These are phyloP conservation scores for Chytriomyces hyalinus DNA, from an alignment of 192 early-diverging fungal species.

Conservation along the genomic window DNA sequence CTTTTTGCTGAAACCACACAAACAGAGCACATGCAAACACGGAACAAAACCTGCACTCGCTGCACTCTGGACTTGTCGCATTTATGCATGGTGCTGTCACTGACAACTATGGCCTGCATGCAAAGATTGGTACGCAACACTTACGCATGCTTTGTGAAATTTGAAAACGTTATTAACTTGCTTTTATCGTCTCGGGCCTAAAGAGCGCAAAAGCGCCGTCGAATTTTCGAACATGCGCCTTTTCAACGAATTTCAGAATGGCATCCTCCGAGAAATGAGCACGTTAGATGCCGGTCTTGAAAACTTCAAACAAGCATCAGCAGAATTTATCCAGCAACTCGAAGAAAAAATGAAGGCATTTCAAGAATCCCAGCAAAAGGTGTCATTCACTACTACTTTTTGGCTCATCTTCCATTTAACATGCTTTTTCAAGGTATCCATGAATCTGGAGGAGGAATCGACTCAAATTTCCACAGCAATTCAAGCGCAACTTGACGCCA, in stretches of 20 bases:
- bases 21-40: slow-evolving; percentile 48
- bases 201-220: slow-evolving; percentile 48
- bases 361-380: slow-evolving; percentile 8
- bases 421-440: background rate
- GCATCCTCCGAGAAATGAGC: slow-evolving; percentile 39
- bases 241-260: slow-evolving; percentile 53
- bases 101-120: slow-evolving; percentile 52
- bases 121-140: slow-evolving; percentile 45
- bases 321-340: background rate
- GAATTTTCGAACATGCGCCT: slow-evolving; percentile 44
- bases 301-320: background rate
- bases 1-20: background rate
- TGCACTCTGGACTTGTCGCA: slow-evolving; percentile 44
- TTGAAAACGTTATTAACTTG: background rate
- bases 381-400: slow-evolving; percentile 2
- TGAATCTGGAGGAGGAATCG: background rate
- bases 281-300: slow-evolving; percentile 32
- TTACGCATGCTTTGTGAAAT: background rate
- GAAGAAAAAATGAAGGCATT: background rate
- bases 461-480: background rate
- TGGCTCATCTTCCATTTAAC: background rate
- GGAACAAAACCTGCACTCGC: slow-evolving; percentile 42
- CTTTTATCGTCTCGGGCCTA: background rate
- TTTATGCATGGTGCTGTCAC: slow-evolving; percentile 47
- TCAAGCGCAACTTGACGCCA: background rate